Evolutionary conservation across 352 stramenopile species (phyloP), one percentile per base, ranked within the genome.

Genomic region (Stephanocyclus meneghinianus): DNA sequence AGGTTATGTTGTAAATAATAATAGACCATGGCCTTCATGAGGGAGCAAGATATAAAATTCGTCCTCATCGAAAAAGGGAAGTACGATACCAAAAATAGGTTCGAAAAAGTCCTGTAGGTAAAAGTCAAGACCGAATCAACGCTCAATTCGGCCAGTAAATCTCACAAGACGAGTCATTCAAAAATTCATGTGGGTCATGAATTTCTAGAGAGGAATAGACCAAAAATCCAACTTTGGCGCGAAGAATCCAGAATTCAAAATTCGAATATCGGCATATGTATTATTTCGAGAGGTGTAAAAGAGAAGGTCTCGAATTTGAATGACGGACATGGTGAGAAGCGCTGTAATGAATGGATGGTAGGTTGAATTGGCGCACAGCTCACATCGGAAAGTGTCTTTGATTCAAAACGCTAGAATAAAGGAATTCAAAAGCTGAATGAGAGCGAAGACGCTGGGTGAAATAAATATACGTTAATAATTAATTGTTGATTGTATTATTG

Each of bases 231-330:
- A 6, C 45, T 53, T 53, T 21, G n/a, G 45, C 45, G 13, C n/a
- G 45, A 53, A 53, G n/a, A 53, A 21, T 21, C 45, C 45, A 53
- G 45, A 21, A 21, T 53, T 53, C 45, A 53, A 53, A 53, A 53
- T 53, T 53, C 45, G 45, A 53, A 53, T 16, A 16, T 0, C 45
- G n/a, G 45, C 45, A 16, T 53, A 53, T 21, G 7, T 21, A 53
- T 6, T 2, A 53, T 16, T 21, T 16, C 13, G 35, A 40, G 35
- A 40, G 35, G 35, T 40, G 35, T 53, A 21, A 21, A 16, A 53
- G 45, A 53, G 45, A 53, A 53, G n/a, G n/a, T 53, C 45, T 53
- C 45, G 13, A 53, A 16, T 53, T 53, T 21, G 7, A 53, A 53
- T 53, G 13, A 21, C 11, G 5, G 45, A 53, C n/a, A 21, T 53